These are phyloP conservation scores for Pythium myriotylum DNA, from an alignment of 352 stramenopile genomes.

Conservation along the genomic window DNA sequence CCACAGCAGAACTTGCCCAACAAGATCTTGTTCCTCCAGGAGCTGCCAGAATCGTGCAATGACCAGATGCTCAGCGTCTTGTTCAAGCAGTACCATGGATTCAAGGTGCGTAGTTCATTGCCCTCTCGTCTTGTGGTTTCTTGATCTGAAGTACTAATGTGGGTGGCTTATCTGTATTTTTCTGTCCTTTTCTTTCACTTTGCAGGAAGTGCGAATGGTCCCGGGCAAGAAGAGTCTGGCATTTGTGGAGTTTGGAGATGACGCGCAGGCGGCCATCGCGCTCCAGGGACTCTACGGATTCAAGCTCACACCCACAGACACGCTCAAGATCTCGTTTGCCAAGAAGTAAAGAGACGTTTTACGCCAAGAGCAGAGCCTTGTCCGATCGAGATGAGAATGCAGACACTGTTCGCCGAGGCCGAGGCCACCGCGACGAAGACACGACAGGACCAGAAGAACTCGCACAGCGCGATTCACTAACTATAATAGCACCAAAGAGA, in stretches of 20 bases:
- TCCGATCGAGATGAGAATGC: background rate
- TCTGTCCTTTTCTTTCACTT: background rate
- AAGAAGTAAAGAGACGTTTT: conserved; percentile 63
- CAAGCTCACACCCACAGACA: conserved; percentile 83
- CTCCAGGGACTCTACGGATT: conserved; percentile 82
- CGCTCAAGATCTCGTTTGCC: conserved; percentile 83
- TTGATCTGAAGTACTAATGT: too few relatives aligned
- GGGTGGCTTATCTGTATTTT: too few relatives aligned
- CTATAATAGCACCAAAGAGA: conserved; percentile 20
- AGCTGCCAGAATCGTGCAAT: conserved; percentile 94
- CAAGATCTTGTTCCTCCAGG: conserved; percentile 94
- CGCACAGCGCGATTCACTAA: conserved; percentile 10
- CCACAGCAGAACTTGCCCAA: conserved; percentile 71
- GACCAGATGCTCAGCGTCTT: conserved; percentile 96
- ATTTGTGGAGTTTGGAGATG: conserved; percentile 96
- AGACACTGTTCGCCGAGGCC: background rate
- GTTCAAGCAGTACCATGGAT: conserved; percentile 97
- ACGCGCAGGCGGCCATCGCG: conserved; percentile 79
- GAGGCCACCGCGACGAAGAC: background rate
- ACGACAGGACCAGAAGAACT: conserved; percentile 13
- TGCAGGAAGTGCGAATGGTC: conserved; percentile 93
- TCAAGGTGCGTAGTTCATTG: conserved; percentile 89
- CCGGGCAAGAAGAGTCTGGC: conserved; percentile 92
- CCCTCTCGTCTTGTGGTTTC: too few relatives aligned
- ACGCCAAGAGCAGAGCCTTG: background rate